These are phyloP conservation scores for Microsporum canis DNA, from an alignment of 2,329 filamentous ascomycete species.

Conservation along the genomic window DNA sequence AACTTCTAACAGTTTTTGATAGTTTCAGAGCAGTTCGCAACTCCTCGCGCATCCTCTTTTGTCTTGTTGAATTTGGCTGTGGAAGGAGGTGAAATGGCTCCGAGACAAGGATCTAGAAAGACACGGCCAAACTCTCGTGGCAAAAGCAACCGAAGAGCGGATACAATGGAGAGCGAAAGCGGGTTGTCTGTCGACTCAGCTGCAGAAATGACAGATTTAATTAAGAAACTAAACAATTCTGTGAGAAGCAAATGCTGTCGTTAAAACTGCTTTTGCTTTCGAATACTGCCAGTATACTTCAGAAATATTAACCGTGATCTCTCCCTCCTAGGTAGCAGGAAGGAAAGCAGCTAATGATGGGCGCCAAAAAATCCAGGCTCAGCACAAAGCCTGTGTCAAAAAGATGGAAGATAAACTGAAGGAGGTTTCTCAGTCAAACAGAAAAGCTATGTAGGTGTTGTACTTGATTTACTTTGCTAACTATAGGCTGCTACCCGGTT, in stretches of 20 bases:
- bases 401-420: conserved; percentile 11
- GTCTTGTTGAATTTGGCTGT: background rate
- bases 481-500: background rate
- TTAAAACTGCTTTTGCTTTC: background rate
- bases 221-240: conserved; percentile 13
- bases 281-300: background rate
- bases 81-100: conserved; percentile 3
- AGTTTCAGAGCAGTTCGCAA: background rate
- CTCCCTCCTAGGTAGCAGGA: conserved; percentile 8
- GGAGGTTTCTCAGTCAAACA: conserved; percentile 6
- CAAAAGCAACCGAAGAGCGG: background rate
- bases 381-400: conserved; percentile 12
- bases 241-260: conserved; percentile 11
- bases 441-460: conserved; percentile 9
- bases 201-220: conserved; percentile 6
- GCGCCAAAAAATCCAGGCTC: conserved; percentile 12
- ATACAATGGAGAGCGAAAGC: background rate
- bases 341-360: conserved; percentile 7
- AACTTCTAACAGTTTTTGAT: background rate
- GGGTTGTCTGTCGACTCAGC: conserved; percentile 4
- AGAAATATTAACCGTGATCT: background rate
- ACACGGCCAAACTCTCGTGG: background rate
- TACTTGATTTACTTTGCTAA: background rate
- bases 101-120: background rate
- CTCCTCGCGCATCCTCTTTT: background rate